These are phyloP conservation scores for Kwoniella bestiolae DNA, from an alignment of 768 basidiomycete genomes.

Conservation along the genomic window DNA sequence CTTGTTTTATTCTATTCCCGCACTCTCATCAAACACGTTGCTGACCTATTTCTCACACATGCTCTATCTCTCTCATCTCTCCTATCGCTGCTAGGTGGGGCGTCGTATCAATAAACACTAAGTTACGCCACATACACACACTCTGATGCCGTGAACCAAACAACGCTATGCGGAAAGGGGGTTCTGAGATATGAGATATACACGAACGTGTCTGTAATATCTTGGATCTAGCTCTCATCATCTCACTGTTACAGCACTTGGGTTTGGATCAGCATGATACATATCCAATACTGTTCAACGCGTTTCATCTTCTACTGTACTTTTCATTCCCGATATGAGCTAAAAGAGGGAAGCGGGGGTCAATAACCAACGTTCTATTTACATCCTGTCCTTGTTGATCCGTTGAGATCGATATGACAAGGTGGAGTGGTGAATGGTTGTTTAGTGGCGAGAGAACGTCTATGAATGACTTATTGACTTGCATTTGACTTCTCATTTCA, in stretches of 20 bases:
- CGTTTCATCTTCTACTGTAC: not conserved
- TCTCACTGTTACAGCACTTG: not conserved
- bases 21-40: not conserved
- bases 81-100: too few relatives aligned
- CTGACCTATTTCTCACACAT: not conserved
- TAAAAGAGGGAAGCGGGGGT: not conserved
- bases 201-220: not conserved
- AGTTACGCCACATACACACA: not conserved
- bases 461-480: too few relatives aligned
- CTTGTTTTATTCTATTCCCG: not conserved
- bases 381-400: not conserved
- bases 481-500: too few relatives aligned
- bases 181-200: too few relatives aligned
- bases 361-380: conserved; percentile 6
- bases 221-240: not conserved
- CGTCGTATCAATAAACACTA: not conserved
- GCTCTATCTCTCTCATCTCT: not conserved
- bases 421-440: too few relatives aligned
- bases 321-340: not conserved
- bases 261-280: not conserved
- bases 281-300: not conserved
- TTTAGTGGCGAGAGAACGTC: too few relatives aligned
- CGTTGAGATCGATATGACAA: too few relatives aligned
- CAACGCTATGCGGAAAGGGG: not conserved
- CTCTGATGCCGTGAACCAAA: not conserved